Conservation (phyloP, 169 alveolate genomes). For the Eimeria brunetti region DNA sequence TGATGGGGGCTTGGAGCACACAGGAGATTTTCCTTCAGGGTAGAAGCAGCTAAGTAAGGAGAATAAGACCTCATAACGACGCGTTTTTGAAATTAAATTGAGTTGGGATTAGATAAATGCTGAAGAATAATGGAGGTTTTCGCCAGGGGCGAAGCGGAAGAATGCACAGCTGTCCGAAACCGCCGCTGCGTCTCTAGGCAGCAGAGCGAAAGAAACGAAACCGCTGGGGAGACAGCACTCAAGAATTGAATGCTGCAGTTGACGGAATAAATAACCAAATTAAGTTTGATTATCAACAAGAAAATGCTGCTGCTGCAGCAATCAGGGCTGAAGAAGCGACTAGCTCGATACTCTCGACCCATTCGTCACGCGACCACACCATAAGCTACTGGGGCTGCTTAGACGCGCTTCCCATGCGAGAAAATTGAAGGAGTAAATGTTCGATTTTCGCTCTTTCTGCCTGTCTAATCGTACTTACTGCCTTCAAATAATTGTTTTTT, state of each 20-base stretch:
- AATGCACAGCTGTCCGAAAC: neutral
- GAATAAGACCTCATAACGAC: neutral
- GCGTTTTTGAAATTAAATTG: too few species aligned
- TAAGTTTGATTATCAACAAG: neutral
- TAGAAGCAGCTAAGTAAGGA: neutral
- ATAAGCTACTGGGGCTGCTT: neutral
- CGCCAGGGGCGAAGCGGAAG: neutral
- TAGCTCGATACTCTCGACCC: too few species aligned
- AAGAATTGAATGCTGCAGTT: neutral
- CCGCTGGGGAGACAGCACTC: constrained; percentile 1
- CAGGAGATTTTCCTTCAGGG: neutral
- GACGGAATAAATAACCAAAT: neutral
- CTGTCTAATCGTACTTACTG: neutral
- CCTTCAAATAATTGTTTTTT: neutral
- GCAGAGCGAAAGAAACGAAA: neutral
- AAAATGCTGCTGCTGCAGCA: too few species aligned
- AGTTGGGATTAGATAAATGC: neutral
- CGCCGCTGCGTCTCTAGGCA: constrained; percentile 2
- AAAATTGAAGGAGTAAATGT: neutral
- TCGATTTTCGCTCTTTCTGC: neutral
- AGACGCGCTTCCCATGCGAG: neutral
- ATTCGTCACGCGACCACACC: too few species aligned
- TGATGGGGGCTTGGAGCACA: neutral
- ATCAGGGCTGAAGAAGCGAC: neutral
- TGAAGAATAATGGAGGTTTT: neutral